A percentile compares a stretch with the other conserved stretches of the same genome.
phyloP scores from a whole-genome alignment of 2,329 filamentous ascomycete genomes.

The Penicillium sp. region DNA sequence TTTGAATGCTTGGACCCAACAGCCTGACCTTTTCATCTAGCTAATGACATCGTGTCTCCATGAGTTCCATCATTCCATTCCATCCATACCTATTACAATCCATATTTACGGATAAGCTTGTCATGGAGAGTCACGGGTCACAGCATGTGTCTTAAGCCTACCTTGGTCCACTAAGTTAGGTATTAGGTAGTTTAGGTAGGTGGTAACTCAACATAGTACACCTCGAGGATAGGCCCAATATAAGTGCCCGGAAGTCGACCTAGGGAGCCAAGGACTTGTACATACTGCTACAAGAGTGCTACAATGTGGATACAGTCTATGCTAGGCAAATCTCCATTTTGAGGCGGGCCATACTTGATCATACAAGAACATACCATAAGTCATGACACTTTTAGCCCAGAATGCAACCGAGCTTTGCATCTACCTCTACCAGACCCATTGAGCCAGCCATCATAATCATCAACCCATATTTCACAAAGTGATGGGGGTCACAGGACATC shows the following conservation, averaged over 20 bases:
- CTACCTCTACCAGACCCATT: conserved; percentile 21
- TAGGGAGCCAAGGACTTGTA: no score
- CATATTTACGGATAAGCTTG: no score
- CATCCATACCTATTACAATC: not conserved
- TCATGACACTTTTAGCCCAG: conserved; percentile 27
- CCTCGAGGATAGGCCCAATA: no score
- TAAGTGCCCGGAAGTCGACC: no score
- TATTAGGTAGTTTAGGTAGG: no score
- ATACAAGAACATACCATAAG: conserved; percentile 27
- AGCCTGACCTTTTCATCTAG: conserved; percentile 13
- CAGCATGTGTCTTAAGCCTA: no score
- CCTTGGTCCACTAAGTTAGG: no score
- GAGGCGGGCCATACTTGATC: conserved; percentile 10
- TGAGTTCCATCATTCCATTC: not conserved
- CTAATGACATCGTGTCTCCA: conserved; percentile 20
- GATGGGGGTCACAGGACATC: conserved; percentile 20
- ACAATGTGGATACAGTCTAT: not conserved
- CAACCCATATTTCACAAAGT: conserved; percentile 19
- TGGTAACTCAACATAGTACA: not conserved
- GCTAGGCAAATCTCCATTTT: not conserved
- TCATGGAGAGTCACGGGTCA: no score
- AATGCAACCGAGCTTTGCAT: conserved; percentile 19
- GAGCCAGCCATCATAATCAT: conserved; percentile 20
- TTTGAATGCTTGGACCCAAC: conserved; percentile 7
- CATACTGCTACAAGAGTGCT: not conserved